Conservation (phyloP, 768 basidiomycete species). For the Leccinum longicurvipes region DNA sequence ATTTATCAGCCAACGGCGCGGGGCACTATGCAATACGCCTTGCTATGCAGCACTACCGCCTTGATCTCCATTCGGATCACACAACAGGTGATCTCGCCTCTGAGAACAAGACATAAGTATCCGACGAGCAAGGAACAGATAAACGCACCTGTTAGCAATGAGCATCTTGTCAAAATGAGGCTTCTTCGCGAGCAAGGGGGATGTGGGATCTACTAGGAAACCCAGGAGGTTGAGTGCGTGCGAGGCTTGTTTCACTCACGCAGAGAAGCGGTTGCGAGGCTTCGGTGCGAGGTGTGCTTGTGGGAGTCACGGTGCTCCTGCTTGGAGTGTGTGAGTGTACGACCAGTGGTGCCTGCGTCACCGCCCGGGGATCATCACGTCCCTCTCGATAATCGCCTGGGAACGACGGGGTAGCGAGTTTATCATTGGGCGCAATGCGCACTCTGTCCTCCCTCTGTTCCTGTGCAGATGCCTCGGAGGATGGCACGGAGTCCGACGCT, state of each 20-base stretch:
- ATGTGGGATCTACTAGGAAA: slow-evolving; percentile 1
- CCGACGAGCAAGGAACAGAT: neutral
- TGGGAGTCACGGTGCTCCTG: slow-evolving; percentile 4
- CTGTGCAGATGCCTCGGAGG: no score
- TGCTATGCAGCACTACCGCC: slow-evolving; percentile 91
- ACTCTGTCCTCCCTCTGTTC: no score
- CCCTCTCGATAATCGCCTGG: no score
- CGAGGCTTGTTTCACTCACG: slow-evolving; percentile 13
- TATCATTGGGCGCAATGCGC: no score
- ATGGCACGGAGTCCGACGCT: no score
- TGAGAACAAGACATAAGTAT: slow-evolving; percentile 30
- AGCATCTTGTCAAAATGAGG: slow-evolving; percentile 89
- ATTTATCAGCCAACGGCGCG: slow-evolving; percentile 85
- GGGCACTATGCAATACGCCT: slow-evolving; percentile 93
- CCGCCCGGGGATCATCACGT: no score
- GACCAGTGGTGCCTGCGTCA: slow-evolving; percentile 4
- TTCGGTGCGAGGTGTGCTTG: slow-evolving; percentile 6
- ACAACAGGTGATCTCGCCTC: slow-evolving; percentile 94
- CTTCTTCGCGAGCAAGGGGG: slow-evolving; percentile 17
- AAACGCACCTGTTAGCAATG: slow-evolving; percentile 72
- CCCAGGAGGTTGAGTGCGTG: neutral
- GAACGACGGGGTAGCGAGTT: no score
- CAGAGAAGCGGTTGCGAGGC: slow-evolving; percentile 14
- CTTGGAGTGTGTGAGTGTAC: slow-evolving; percentile 6
- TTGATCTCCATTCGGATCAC: slow-evolving; percentile 92